Conservation (phyloP, 495 filamentous ascomycete species). For the Trichoderma reesei region DNA sequence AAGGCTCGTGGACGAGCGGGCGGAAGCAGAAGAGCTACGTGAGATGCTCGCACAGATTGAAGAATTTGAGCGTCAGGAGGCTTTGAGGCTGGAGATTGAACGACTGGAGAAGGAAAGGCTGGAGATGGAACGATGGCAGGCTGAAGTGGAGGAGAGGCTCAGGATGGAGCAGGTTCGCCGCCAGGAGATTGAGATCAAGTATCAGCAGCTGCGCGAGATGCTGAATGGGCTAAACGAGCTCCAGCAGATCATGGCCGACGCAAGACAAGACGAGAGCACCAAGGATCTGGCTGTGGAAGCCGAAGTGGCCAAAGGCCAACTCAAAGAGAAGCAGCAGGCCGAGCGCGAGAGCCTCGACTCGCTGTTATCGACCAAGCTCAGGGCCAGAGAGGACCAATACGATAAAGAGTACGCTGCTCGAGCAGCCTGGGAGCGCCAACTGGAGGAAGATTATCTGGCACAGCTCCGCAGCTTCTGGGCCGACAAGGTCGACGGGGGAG, state of each 20-base stretch:
- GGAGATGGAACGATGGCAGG: slow-evolving; percentile 18
- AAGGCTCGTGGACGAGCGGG: slow-evolving; percentile 12
- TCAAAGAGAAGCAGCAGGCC: slow-evolving; percentile 16
- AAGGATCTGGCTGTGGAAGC: background rate
- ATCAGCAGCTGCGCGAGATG: slow-evolving; percentile 17
- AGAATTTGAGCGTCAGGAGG: slow-evolving; percentile 29
- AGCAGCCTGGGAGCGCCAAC: slow-evolving; percentile 18
- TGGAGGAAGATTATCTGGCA: slow-evolving; percentile 26
- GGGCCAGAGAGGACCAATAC: slow-evolving; percentile 15
- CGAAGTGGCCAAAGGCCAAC: slow-evolving; percentile 10
- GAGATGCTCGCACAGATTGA: slow-evolving; percentile 26
- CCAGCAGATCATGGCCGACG: slow-evolving; percentile 16
- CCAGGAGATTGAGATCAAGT: slow-evolving; percentile 19
- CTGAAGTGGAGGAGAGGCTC: slow-evolving; percentile 18
- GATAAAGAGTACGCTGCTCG: slow-evolving; percentile 21
- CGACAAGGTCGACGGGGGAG: slow-evolving; percentile 15
- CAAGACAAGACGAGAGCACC: slow-evolving; percentile 16
- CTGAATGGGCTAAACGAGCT: slow-evolving; percentile 19
- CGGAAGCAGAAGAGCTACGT: slow-evolving; percentile 22
- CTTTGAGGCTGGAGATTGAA: slow-evolving; percentile 22
- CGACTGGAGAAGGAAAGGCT: slow-evolving; percentile 19
- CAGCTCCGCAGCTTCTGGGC: slow-evolving; percentile 22
- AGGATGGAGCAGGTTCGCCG: slow-evolving; percentile 23
- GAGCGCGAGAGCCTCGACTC: slow-evolving; percentile 18
- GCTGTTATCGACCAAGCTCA: background rate